Conservation (phyloP, 805 yeast genomes). For the Saturnispora saitoi region DNA sequence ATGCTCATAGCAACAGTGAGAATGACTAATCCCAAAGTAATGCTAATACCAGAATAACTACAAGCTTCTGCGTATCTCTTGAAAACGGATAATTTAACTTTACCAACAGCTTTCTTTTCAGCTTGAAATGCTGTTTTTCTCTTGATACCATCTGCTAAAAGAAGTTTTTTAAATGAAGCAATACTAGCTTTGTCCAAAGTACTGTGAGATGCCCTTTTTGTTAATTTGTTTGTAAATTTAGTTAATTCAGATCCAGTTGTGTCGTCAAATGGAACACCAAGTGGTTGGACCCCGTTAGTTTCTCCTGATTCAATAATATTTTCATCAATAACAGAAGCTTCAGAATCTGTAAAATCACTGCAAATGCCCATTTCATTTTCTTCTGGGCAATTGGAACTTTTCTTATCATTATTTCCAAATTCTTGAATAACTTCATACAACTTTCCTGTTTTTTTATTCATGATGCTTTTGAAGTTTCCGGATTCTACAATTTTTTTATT, state of each 20-base stretch:
- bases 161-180: constrained; percentile 46
- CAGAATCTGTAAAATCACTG: constrained; percentile 2
- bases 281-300: constrained; percentile 9
- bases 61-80: constrained; percentile 52
- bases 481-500: constrained; percentile 47
- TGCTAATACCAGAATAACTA: constrained; percentile 39
- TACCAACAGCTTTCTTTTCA: constrained; percentile 52
- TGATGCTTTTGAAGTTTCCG: constrained; percentile 38
- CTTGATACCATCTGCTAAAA: constrained; percentile 20
- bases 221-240: constrained; percentile 11
- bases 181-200: constrained; percentile 53
- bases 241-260: constrained; percentile 14
- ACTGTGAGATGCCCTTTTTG: constrained; percentile 8
- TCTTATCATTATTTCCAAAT: constrained; percentile 24
- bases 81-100: constrained; percentile 47
- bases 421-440: constrained; percentile 32
- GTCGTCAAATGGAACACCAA: constrained; percentile 13
- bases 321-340: constrained; percentile 4
- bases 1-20: constrained; percentile 25
- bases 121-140: constrained; percentile 37
- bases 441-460: constrained; percentile 17
- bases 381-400: background rate
- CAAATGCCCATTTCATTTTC: background rate
- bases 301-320: constrained; percentile 10
- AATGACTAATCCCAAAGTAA: constrained; percentile 30